Evolutionary conservation across 1,139 yeast species (phyloP).

Genomic region (Hemisphaericaspora subhashii): DNA sequence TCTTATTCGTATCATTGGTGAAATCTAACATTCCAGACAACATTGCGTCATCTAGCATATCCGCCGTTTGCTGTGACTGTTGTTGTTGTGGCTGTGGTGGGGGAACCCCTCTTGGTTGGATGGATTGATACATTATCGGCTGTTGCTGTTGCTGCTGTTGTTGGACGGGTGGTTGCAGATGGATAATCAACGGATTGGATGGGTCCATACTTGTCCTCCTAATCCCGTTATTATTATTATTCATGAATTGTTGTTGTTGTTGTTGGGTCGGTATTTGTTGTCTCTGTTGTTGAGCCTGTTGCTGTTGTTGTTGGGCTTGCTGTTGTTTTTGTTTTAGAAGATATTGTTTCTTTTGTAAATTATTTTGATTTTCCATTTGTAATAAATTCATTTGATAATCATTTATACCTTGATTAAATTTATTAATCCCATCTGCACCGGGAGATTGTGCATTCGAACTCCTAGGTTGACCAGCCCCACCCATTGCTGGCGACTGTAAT

Average conservation of each 20-base stretch:
- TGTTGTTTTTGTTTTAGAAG: slow-evolving; percentile 24
- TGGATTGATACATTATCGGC: slow-evolving; percentile 3
- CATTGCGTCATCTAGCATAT: slow-evolving; percentile 5
- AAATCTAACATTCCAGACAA: slow-evolving; percentile 6
- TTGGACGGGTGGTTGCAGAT: slow-evolving; percentile 7
- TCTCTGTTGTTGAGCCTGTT: slow-evolving; percentile 6
- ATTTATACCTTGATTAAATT: slow-evolving; percentile 19
- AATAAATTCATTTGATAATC: slow-evolving; percentile 28
- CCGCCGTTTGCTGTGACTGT: slow-evolving; percentile 7
- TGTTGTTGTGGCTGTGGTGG: slow-evolving; percentile 6
- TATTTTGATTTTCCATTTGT: slow-evolving; percentile 29
- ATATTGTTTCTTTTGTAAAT: slow-evolving; percentile 26
- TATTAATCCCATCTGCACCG: background rate
- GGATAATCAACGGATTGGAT: slow-evolving; percentile 4
- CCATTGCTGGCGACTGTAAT: slow-evolving; percentile 7
- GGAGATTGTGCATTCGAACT: slow-evolving; percentile 2
- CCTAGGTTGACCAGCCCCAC: too few relatives aligned
- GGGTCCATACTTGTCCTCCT: slow-evolving; percentile 3
- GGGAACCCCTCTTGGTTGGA: slow-evolving; percentile 16
- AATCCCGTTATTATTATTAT: slow-evolving; percentile 5
- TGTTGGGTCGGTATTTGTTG: too few relatives aligned
- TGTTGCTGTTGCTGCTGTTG: slow-evolving; percentile 10
- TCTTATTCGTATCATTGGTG: background rate
- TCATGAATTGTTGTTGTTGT: slow-evolving; percentile 7
- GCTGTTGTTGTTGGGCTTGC: slow-evolving; percentile 15